Evolutionary conservation across 1,139 yeast genomes (phyloP).

Genomic region (Pichia sp.): DNA sequence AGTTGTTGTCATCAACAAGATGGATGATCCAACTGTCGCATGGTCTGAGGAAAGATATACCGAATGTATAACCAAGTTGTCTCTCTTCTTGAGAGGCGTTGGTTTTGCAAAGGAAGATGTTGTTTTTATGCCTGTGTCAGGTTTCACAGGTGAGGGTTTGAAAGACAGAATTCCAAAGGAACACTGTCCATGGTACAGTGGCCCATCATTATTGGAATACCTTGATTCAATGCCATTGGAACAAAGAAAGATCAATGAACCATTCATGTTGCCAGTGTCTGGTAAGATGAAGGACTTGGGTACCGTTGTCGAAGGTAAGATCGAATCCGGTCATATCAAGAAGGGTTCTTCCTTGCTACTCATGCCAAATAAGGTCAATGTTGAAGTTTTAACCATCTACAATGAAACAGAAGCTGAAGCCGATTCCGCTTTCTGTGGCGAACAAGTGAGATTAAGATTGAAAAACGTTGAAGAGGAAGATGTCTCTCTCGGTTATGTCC

Average conservation of each 20-base stretch:
- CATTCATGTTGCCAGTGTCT: slow-evolving; percentile 94
- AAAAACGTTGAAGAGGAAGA: slow-evolving; percentile 98
- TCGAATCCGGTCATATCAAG: slow-evolving; percentile 89
- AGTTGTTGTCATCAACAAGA: slow-evolving; percentile 91
- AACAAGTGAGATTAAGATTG: slow-evolving; percentile 87
- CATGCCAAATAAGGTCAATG: slow-evolving; percentile 85
- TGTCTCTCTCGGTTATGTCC: slow-evolving; percentile 82
- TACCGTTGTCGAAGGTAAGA: slow-evolving; percentile 95
- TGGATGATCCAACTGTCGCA: slow-evolving; percentile 95
- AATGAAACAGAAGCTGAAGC: slow-evolving; percentile 97
- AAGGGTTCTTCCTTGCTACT: slow-evolving; percentile 68
- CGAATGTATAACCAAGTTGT: slow-evolving; percentile 85
- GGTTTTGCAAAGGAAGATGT: slow-evolving; percentile 89
- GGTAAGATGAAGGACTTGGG: slow-evolving; percentile 97
- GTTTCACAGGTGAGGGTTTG: slow-evolving; percentile 95
- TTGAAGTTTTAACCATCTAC: slow-evolving; percentile 81
- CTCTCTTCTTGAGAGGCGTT: slow-evolving; percentile 73
- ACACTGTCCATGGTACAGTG: slow-evolving; percentile 88
- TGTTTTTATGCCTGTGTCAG: slow-evolving; percentile 93
- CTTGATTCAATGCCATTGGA: slow-evolving; percentile 77
- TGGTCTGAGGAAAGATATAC: slow-evolving; percentile 97
- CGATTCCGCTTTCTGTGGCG: slow-evolving; percentile 87
- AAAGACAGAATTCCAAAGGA: slow-evolving; percentile 70
- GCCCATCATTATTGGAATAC: slow-evolving; percentile 87
- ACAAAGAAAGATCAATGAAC: slow-evolving; percentile 84